Conservation (phyloP, 108 stramenopile species). For the Discostella stelligeroides region DNA sequence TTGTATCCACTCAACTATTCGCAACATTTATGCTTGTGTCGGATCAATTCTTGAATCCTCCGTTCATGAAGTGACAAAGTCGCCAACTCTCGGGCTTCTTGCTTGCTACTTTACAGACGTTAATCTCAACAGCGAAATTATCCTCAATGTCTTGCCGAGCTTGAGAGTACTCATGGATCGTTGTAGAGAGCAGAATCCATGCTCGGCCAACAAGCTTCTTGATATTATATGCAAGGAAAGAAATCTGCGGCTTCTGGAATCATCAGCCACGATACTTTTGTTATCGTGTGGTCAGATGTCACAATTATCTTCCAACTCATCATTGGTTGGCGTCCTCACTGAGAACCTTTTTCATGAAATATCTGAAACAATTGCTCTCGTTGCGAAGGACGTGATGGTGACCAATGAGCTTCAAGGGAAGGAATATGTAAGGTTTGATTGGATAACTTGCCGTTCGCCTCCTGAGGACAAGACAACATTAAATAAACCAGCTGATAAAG, state of each 20-base stretch:
- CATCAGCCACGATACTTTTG: conserved; percentile 17
- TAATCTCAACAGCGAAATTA: conserved; percentile 7
- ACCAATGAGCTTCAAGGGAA: conserved; percentile 6
- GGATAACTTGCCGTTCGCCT: conserved; percentile 15
- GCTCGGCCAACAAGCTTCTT: conserved; percentile 4
- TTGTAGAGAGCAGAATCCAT: conserved; percentile 27
- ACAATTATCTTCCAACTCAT: not conserved
- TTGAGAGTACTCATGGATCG: conserved; percentile 10
- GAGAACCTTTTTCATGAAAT: conserved; percentile 27
- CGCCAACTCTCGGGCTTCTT: conserved; percentile 15
- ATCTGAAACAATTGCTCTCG: conserved; percentile 10
- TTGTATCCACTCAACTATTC: conserved; percentile 12
- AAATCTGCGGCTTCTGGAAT: conserved; percentile 21
- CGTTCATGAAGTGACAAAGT: conserved; percentile 12
- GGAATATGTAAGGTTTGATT: conserved; percentile 28
- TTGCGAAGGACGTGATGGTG: conserved; percentile 10
- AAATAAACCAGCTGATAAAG: conserved; percentile 8
- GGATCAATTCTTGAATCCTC: conserved; percentile 17
- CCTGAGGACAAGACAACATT: not conserved
- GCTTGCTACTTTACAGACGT: conserved; percentile 18
- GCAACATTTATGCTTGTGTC: conserved; percentile 14
- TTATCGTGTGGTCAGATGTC: conserved; percentile 14
- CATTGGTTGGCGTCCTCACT: conserved; percentile 13
- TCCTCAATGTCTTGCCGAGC: conserved; percentile 11
- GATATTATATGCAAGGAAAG: conserved; percentile 18